Evolutionary conservation across 108 stramenopile genomes (phyloP).

Genomic region (Cyclotella cryptica): DNA sequence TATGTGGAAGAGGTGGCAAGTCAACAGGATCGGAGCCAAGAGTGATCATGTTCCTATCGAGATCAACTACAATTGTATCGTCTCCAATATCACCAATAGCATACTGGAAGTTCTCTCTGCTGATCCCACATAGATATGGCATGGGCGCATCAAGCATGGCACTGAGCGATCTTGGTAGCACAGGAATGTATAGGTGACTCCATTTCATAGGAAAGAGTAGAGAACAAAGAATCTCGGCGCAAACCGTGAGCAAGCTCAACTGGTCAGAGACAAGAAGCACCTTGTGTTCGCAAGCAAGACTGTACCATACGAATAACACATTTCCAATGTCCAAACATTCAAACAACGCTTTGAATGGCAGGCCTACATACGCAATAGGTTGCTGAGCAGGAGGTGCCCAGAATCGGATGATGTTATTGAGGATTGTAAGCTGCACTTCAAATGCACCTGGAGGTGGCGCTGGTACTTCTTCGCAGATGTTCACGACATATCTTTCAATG

Average conservation of each 20-base stretch:
- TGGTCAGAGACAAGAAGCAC: constrained; percentile 88
- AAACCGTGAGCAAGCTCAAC: constrained; percentile 85
- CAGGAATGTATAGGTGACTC: constrained; percentile 91
- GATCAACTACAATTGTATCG: constrained; percentile 90
- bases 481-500: constrained; percentile 95
- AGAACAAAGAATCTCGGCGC: constrained; percentile 91
- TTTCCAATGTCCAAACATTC: constrained; percentile 89
- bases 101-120: constrained; percentile 76
- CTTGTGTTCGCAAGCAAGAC: constrained; percentile 89
- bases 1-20: constrained; percentile 78
- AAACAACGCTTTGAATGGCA: constrained; percentile 90
- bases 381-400: constrained; percentile 95
- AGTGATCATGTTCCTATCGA: constrained; percentile 82
- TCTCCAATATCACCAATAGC: constrained; percentile 74
- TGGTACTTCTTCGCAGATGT: constrained; percentile 95
- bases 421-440: constrained; percentile 84
- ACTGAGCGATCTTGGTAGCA: constrained; percentile 78
- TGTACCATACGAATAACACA: constrained; percentile 80
- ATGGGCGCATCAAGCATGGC: constrained; percentile 93
- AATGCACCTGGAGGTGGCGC: constrained; percentile 95
- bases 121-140: constrained; percentile 89
- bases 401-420: constrained; percentile 82
- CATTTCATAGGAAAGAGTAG: constrained; percentile 96
- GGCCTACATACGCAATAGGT: constrained; percentile 94
- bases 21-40: constrained; percentile 61